Evolutionary conservation across 78 protist genomes (phyloP).

Genomic region (Salpingoeca rosetta): DNA sequence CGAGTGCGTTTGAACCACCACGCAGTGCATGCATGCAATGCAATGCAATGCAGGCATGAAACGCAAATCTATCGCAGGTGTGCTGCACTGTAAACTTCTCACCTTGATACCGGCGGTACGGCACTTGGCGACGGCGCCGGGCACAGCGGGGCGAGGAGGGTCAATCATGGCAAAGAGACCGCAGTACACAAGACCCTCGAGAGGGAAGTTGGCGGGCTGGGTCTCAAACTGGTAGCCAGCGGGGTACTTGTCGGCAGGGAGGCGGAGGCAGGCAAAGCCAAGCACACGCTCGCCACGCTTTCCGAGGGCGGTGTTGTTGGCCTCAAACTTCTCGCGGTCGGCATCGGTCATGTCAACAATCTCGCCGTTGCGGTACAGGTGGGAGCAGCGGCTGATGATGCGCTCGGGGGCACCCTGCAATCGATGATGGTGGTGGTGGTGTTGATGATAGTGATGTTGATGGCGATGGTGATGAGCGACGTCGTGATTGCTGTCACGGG

Average conservation of each 20-base stretch:
- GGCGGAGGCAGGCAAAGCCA: slow-evolving; percentile 6
- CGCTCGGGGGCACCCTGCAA: slow-evolving; percentile 86
- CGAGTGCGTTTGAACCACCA: no score
- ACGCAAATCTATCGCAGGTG: no score
- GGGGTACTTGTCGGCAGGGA: slow-evolving; percentile 14
- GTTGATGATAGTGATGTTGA: no score
- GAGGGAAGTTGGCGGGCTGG: slow-evolving; percentile 24
- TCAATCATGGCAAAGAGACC: slow-evolving; percentile 89
- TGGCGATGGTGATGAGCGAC: no score
- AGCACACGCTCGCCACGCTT: slow-evolving; percentile 34
- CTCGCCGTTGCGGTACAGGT: slow-evolving; percentile 29
- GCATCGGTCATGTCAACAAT: neutral
- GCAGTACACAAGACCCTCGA: slow-evolving; percentile 53
- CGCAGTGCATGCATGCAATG: no score
- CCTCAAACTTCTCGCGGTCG: neutral
- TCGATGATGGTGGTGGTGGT: slow-evolving; percentile 13
- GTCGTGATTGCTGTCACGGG: no score
- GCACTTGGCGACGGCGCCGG: slow-evolving; percentile 46
- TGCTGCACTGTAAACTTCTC: no score
- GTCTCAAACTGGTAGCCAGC: slow-evolving; percentile 17
- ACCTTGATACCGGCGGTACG: slow-evolving; percentile 64
- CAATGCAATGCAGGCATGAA: no score
- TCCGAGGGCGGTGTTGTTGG: slow-evolving; percentile 10
- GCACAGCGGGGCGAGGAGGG: slow-evolving; percentile 90
- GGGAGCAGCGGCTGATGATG: slow-evolving; percentile 43